These are phyloP conservation scores for Polyporus tsugae DNA, from an alignment of 1,284 basidiomycete genomes.

Conservation along the genomic window DNA sequence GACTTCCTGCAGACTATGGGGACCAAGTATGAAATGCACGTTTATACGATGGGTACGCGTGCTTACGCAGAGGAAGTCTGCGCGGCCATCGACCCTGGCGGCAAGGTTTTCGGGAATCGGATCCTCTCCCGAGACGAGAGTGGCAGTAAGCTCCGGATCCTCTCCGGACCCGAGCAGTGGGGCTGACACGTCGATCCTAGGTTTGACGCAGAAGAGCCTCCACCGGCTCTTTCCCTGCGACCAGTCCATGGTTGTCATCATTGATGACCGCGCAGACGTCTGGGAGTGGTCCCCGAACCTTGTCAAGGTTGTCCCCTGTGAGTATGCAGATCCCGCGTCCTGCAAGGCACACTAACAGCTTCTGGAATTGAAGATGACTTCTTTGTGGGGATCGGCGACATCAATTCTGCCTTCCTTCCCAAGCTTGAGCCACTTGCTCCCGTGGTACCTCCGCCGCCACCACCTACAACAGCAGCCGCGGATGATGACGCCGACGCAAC, in stretches of 20 bases:
- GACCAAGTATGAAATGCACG: slow-evolving; percentile 95
- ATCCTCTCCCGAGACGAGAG: slow-evolving; percentile 95
- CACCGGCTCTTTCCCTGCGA: slow-evolving; percentile 94
- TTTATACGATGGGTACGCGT: slow-evolving; percentile 99
- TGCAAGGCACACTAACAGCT: slow-evolving; percentile 9
- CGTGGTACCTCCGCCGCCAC: slow-evolving; percentile 40
- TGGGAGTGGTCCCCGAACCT: slow-evolving; percentile 98
- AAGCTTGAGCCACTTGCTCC: slow-evolving; percentile 67
- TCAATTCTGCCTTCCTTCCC: slow-evolving; percentile 93
- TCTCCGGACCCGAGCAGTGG: neutral
- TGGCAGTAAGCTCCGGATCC: slow-evolving; percentile 72
- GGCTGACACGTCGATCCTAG: slow-evolving; percentile 43
- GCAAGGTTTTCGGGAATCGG: slow-evolving; percentile 86
- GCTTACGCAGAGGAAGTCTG: slow-evolving; percentile 97
- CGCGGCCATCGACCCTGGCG: slow-evolving; percentile 90
- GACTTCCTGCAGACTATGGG: slow-evolving; percentile 81
- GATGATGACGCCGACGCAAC: slow-evolving; percentile 13
- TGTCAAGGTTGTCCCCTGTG: slow-evolving; percentile 96
- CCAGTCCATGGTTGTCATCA: slow-evolving; percentile 98
- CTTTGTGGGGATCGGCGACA: slow-evolving; percentile 98
- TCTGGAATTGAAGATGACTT: slow-evolving; percentile 81
- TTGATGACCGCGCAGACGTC: slow-evolving; percentile 97
- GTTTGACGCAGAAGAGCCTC: slow-evolving; percentile 91
- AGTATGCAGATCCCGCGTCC: slow-evolving; percentile 43
- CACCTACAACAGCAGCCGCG: slow-evolving; percentile 25